phyloP scores from a whole-genome alignment of 1,139 yeast species.

The Yamadazyma kanchanaburiensis region DNA sequence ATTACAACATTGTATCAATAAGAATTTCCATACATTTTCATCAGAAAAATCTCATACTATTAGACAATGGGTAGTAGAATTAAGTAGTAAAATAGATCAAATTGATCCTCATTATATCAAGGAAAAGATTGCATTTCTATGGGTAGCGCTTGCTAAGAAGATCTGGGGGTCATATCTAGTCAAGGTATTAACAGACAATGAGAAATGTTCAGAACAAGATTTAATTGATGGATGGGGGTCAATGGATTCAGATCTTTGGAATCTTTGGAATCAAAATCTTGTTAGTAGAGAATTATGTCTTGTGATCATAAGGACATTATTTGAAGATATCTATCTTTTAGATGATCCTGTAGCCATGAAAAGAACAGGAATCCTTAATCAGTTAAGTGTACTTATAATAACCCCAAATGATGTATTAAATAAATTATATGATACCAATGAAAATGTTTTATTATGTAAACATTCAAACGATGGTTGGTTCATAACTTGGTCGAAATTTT shows the following conservation, averaged over 20 bases:
- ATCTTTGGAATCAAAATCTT: slow-evolving; percentile 66
- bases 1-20: slow-evolving; percentile 66
- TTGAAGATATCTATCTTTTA: slow-evolving; percentile 89
- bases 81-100: slow-evolving; percentile 56
- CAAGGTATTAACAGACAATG: slow-evolving; percentile 14
- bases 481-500: slow-evolving; percentile 63
- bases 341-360: slow-evolving; percentile 90
- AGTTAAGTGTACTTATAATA: slow-evolving; percentile 78
- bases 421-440: slow-evolving; percentile 69
- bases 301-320: slow-evolving; percentile 76
- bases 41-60: slow-evolving; percentile 66
- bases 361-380: slow-evolving; percentile 73
- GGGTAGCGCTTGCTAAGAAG: slow-evolving; percentile 93
- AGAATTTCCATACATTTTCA: slow-evolving; percentile 54
- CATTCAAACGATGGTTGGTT: slow-evolving; percentile 85
- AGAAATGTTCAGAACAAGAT: slow-evolving; percentile 32
- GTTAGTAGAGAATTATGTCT: slow-evolving; percentile 73
- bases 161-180: slow-evolving; percentile 72
- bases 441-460: slow-evolving; percentile 57
- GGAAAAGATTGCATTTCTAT: slow-evolving; percentile 83
- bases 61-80: slow-evolving; percentile 80
- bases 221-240: slow-evolving; percentile 76
- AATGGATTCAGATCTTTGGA: slow-evolving; percentile 77
- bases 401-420: slow-evolving; percentile 68
- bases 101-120: slow-evolving; percentile 85